phyloP scores from a whole-genome alignment of 169 alveolate species.

The Plasmodium cynomolgi region DNA sequence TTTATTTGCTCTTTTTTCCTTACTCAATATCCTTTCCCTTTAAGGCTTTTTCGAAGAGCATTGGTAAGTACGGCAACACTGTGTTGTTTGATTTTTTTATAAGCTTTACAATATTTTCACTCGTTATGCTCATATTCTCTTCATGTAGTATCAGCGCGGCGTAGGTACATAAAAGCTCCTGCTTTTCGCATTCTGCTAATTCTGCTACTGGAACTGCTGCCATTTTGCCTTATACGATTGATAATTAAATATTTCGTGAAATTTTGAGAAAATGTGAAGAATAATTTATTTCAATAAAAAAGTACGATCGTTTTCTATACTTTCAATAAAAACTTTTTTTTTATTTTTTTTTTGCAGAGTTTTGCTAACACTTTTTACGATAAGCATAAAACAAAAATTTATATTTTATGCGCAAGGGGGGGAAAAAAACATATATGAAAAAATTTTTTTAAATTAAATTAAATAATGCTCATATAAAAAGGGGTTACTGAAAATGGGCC shows the following conservation, averaged over 20 bases:
- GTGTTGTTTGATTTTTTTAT: constrained; percentile 91
- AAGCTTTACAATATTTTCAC: constrained; percentile 90
- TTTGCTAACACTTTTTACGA: background rate
- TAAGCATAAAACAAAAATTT: background rate
- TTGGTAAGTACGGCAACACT: constrained; percentile 95
- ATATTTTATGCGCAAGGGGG: background rate
- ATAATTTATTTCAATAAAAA: background rate
- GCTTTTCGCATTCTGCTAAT: constrained; percentile 87
- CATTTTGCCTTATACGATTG: constrained; percentile 72
- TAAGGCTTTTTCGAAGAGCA: constrained; percentile 93
- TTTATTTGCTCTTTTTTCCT: background rate
- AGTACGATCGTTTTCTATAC: background rate
- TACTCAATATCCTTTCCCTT: constrained; percentile 90
- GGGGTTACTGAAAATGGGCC: background rate
- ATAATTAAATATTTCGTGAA: constrained; percentile 4
- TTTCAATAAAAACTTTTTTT: background rate
- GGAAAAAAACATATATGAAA: background rate
- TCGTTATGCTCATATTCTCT: constrained; percentile 92
- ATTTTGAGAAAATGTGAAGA: background rate
- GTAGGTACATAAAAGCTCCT: constrained; percentile 95
- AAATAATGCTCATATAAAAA: background rate
- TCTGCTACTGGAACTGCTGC: constrained; percentile 84
- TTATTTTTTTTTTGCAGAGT: background rate
- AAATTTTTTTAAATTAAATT: background rate
- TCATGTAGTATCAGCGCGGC: constrained; percentile 94